Evolutionary conservation across 2,329 filamentous ascomycete species (phyloP).

Genomic region (Colletotrichum orbiculare): DNA sequence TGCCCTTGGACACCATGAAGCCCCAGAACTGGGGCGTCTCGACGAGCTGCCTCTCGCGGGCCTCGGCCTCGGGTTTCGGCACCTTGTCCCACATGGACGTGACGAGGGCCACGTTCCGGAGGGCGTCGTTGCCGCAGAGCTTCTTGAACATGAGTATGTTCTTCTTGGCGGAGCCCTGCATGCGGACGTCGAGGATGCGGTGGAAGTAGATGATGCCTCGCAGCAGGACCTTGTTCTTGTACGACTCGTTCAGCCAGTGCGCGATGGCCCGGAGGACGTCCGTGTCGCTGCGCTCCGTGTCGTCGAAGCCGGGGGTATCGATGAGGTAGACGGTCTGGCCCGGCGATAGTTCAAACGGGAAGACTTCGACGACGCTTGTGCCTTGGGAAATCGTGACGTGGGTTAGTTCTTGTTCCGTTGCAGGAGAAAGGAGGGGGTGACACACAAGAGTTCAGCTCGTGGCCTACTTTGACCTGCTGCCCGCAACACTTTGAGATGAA

Average conservation of each 20-base stretch:
- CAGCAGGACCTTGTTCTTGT: conserved; percentile 42
- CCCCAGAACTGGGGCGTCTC: conserved; percentile 23
- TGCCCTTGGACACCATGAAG: conserved; percentile 5
- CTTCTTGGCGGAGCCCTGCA: conserved; percentile 47
- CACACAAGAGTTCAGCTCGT: conserved; percentile 40
- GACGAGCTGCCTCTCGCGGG: conserved; percentile 27
- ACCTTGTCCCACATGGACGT: conserved; percentile 49
- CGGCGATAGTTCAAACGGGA: not conserved
- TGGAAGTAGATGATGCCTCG: conserved; percentile 54
- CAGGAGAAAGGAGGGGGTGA: not conserved
- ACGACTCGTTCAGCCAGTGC: conserved; percentile 44
- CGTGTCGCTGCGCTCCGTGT: conserved; percentile 51
- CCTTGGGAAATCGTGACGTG: not conserved
- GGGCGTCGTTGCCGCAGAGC: conserved; percentile 47
- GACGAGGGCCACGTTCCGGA: conserved; percentile 48
- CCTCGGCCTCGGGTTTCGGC: conserved; percentile 2
- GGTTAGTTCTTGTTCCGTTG: not conserved
- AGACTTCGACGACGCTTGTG: not conserved
- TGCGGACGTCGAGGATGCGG: conserved; percentile 47
- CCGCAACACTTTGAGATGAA: conserved; percentile 43
- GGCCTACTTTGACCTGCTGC: conserved; percentile 35
- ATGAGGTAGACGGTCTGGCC: conserved; percentile 45
- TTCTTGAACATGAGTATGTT: conserved; percentile 53
- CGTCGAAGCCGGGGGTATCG: conserved; percentile 58
- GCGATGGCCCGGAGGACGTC: conserved; percentile 53